These are phyloP conservation scores for Phytopythium vexans DNA, from an alignment of 352 stramenopile species.

Conservation along the genomic window DNA sequence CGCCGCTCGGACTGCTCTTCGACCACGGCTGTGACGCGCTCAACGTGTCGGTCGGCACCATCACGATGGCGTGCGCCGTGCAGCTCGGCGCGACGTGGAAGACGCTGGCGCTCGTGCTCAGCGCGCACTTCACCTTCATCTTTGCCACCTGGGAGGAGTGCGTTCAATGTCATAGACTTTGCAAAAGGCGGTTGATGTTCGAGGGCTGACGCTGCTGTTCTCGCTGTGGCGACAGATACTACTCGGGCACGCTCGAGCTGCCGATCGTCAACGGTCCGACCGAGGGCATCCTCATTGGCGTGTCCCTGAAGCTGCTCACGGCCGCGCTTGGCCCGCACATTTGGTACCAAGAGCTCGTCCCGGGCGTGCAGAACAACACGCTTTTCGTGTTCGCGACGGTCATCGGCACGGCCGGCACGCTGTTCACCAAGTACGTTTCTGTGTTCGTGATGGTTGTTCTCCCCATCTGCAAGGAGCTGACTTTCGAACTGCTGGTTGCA, in stretches of 20 bases:
- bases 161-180: conserved; percentile 5
- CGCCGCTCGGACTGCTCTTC: conserved; percentile 77
- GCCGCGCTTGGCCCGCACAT: conserved; percentile 56
- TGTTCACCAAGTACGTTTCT: conserved; percentile 71
- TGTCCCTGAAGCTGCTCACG: conserved; percentile 76
- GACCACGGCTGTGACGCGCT: conserved; percentile 84
- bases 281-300: conserved; percentile 92
- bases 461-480: background rate
- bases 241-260: conserved; percentile 93
- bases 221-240: conserved; percentile 62
- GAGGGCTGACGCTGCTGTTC: background rate
- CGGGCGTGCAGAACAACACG: conserved; percentile 80
- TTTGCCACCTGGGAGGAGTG: conserved; percentile 88
- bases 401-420: conserved; percentile 51
- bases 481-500: conserved; percentile 2
- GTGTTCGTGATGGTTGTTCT: conserved; percentile 1
- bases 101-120: conserved; percentile 69
- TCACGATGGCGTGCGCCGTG: conserved; percentile 78
- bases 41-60: conserved; percentile 78
- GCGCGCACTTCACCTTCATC: conserved; percentile 78
- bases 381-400: conserved; percentile 71
- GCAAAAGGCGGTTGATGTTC: background rate
- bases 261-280: conserved; percentile 96
- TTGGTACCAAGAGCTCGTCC: conserved; percentile 60
- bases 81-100: conserved; percentile 81